Conservation (phyloP, 2,329 filamentous ascomycete species). For the Tolypocladium paradoxum region DNA sequence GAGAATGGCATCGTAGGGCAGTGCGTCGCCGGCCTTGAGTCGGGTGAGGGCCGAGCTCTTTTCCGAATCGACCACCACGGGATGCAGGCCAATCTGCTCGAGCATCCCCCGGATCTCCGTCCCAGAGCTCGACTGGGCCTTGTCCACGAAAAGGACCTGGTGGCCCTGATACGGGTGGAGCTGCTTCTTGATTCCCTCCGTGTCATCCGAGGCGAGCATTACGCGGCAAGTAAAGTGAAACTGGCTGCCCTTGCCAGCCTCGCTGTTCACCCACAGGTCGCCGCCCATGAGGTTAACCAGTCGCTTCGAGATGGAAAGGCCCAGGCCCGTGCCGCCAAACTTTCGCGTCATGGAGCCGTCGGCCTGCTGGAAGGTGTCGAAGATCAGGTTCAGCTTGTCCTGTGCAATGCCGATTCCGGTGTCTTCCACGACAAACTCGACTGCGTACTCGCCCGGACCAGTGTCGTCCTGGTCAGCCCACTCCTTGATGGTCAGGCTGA, state of each 20-base stretch:
- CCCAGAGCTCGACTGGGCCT: conserved; percentile 69
- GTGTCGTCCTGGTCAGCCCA: conserved; percentile 52
- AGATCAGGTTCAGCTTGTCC: conserved; percentile 93
- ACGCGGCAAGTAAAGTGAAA: conserved; percentile 97
- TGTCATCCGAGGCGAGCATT: conserved; percentile 69
- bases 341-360: conserved; percentile 94
- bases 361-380: conserved; percentile 97
- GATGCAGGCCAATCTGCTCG: conserved; percentile 64
- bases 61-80: conserved; percentile 74
- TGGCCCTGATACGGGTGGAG: conserved; percentile 86
- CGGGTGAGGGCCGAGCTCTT: conserved; percentile 48
- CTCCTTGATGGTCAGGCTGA: conserved; percentile 81
- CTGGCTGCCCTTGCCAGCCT: conserved; percentile 80
- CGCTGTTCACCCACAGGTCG: conserved; percentile 90
- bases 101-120: conserved; percentile 72
- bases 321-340: conserved; percentile 89
- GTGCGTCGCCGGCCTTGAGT: conserved; percentile 42
- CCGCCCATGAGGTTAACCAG: conserved; percentile 94
- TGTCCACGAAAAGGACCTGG: conserved; percentile 89
- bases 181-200: conserved; percentile 69
- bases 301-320: conserved; percentile 88
- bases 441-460: conserved; percentile 69
- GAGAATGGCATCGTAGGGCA: conserved; percentile 87
- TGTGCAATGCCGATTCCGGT: conserved; percentile 94
- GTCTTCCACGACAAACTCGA: conserved; percentile 92